Evolutionary conservation across 2,329 filamentous ascomycete genomes (phyloP).

Genomic region (Apiospora malaysiana): DNA sequence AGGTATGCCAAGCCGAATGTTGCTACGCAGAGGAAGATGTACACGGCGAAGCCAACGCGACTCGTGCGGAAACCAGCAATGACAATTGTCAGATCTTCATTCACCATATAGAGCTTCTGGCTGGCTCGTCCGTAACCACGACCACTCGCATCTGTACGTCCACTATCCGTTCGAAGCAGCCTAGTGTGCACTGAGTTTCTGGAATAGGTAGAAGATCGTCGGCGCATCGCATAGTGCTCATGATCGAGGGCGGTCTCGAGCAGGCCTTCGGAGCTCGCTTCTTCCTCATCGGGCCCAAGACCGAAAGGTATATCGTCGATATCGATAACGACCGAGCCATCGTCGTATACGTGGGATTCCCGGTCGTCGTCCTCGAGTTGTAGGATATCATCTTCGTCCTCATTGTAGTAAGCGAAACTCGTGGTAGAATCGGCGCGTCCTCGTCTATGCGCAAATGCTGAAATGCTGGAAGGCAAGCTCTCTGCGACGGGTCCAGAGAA

Average conservation of each 20-base stretch:
- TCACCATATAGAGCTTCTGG: conserved; percentile 92
- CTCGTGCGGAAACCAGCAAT: conserved; percentile 91
- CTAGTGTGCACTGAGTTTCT: conserved; percentile 64
- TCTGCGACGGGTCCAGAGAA: conserved; percentile 94
- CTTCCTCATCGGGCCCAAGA: conserved; percentile 35
- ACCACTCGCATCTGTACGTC: conserved; percentile 70
- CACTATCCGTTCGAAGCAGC: conserved; percentile 74
- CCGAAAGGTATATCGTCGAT: conserved; percentile 42
- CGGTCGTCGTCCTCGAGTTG: conserved; percentile 46
- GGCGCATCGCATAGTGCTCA: conserved; percentile 57
- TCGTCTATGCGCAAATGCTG: conserved; percentile 88
- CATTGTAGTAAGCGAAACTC: conserved; percentile 89
- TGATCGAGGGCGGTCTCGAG: conserved; percentile 48
- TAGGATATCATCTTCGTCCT: conserved; percentile 65
- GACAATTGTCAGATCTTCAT: conserved; percentile 92
- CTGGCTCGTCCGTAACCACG: conserved; percentile 69
- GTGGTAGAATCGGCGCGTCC: conserved; percentile 81
- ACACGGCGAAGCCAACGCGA: conserved; percentile 68
- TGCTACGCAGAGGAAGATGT: conserved; percentile 71
- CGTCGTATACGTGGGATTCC: conserved; percentile 42
- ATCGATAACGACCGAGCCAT: conserved; percentile 38
- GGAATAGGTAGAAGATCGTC: conserved; percentile 68
- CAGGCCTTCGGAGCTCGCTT: conserved; percentile 48
- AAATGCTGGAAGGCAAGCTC: conserved; percentile 91
- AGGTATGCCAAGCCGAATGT: conserved; percentile 84